Base-by-base conservation (phyloP, 2,329 filamentous ascomycete species). In the Xylariaceae sp. region DNA sequence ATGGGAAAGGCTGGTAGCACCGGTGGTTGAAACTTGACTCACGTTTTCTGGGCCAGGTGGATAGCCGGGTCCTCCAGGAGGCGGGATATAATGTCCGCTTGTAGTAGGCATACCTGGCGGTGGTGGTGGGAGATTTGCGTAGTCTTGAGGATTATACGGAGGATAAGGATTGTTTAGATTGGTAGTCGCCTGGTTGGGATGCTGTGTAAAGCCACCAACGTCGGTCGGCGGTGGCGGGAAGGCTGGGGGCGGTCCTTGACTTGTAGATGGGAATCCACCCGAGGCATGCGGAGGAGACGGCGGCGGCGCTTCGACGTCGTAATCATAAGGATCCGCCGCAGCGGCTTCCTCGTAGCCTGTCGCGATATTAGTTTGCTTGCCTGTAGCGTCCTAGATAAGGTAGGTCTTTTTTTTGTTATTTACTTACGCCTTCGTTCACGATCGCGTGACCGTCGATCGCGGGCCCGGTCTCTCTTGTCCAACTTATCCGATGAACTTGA, bases 371-470 rank as follows among this genome's bases (percentile, higher is more conserved):
- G 48, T 36, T 31, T n/a, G 19, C 29, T 21, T 11, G 21, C 11
- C 12, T 30, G 27, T 12, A n/a, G 24, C 4, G 6, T 7, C 34
- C 18, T 14, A 27, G 6, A 21, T 9, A 11, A 29, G 21, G 17
- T 13, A 14, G 18, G 13, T 16, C 26, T 41, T 16, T n/a, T n/a
- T n/a, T n/a, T n/a, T n/a, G n/a, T n/a, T n/a, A n/a, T n/a, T n/a
- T 39, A 36, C 56, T 15, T 56, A 62, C 58, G 53, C 38, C 51
- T 55, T 38, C 59, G 53, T 32, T 60, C 61, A 35, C 62, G 60
- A 36, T 67, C 62, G 39, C 64, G 61, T 26, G 59, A 58, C 41
- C 57, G 52, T 14, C 59, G 52, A 19, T 57, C 53, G 29, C 55
- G 52, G 33, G 53, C 48, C 30, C 55, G 47, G 24, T 57, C 21